These are phyloP conservation scores for Talaromyces funiculosus DNA, from an alignment of 2,329 filamentous ascomycete genomes.

Conservation along the genomic window DNA sequence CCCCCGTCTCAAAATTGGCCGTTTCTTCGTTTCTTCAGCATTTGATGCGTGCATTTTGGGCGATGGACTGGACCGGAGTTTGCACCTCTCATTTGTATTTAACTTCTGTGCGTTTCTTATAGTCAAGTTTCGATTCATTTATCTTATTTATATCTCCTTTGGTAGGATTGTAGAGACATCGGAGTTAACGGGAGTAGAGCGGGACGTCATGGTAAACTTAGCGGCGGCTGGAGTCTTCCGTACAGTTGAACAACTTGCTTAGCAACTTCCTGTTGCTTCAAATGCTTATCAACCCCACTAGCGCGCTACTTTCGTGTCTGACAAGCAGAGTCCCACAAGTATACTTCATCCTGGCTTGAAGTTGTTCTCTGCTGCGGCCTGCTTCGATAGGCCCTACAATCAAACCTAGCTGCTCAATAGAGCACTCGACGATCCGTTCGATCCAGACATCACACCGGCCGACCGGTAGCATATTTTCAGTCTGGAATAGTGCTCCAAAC, in stretches of 20 bases:
- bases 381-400: background rate
- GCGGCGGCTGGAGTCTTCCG: background rate
- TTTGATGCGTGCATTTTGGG: constrained; percentile 8
- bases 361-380: background rate
- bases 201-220: background rate
- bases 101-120: background rate
- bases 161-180: background rate
- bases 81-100: background rate
- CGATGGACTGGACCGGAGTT: constrained; percentile 2
- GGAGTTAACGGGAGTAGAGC: background rate
- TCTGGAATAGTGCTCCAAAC: background rate
- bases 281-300: background rate
- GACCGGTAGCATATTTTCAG: background rate
- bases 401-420: background rate
- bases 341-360: background rate
- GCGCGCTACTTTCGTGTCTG: background rate
- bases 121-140: background rate
- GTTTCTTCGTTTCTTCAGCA: background rate
- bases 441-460: background rate
- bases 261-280: background rate
- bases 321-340: background rate
- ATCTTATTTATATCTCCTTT: background rate
- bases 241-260: background rate
- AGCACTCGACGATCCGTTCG: background rate
- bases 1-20: background rate